Evolutionary conservation across 176 grass and related monocot species (phyloP).

Genomic region (Chloris gayana): DNA sequence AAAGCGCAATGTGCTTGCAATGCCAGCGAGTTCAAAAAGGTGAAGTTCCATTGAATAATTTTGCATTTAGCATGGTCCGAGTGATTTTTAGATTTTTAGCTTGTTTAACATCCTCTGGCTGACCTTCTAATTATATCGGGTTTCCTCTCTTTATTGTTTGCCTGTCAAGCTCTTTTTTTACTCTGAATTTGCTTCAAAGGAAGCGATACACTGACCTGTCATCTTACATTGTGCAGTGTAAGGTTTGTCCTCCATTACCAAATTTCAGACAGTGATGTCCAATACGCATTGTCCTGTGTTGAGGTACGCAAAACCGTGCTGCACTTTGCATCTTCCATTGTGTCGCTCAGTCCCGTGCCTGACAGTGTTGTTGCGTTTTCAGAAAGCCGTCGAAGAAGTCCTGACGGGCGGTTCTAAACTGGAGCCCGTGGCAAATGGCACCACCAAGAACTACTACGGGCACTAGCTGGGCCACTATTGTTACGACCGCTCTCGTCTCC

Average conservation of each 20-base stretch:
- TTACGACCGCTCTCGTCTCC: background rate
- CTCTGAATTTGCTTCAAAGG: background rate
- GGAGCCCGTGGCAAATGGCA: slow-evolving; percentile 47
- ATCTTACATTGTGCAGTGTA: slow-evolving; percentile 57
- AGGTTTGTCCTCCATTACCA: slow-evolving; percentile 91
- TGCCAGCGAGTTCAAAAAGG: slow-evolving; percentile 79
- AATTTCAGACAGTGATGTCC: slow-evolving; percentile 83
- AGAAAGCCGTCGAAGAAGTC: slow-evolving; percentile 78
- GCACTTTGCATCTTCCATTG: background rate
- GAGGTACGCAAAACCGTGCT: slow-evolving; percentile 51
- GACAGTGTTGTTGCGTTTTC: slow-evolving; percentile 24
- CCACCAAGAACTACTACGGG: slow-evolving; percentile 38
- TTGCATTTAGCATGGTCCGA: background rate
- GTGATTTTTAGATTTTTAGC: too few species aligned
- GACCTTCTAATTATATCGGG: too few species aligned
- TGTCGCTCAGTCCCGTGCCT: background rate
- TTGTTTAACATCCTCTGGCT: too few species aligned
- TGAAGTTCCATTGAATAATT: background rate
- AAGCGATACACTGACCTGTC: background rate
- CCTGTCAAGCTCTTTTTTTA: background rate
- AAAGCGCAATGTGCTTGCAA: slow-evolving; percentile 72
- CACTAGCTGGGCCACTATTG: slow-evolving; percentile 35
- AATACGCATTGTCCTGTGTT: slow-evolving; percentile 70
- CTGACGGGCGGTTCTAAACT: slow-evolving; percentile 35
- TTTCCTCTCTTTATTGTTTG: too few species aligned